Base-by-base conservation (phyloP, 257 asterid species). In the Nyctanthes arbortristis region DNA sequence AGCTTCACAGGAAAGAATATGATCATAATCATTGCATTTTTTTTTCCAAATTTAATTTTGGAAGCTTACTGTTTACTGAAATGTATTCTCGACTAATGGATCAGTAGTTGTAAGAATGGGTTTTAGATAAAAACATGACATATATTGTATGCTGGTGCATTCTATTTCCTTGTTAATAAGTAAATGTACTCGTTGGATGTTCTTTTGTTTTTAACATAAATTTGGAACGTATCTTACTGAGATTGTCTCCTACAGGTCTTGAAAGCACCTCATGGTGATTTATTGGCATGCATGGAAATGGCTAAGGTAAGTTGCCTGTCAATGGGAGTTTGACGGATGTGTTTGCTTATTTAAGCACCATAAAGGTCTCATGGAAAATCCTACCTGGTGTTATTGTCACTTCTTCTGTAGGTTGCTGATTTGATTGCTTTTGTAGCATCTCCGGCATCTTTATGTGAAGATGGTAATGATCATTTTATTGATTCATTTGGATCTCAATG, bases 381-480 rank as follows among this genome's bases (percentile, higher is more conserved):
- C 60, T 10, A 45, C 68, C 33, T 5, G 69, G 30, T 52, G 3
- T 36, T 40, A 16, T 71, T 72, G 67, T 37, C 29, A 47, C 60
- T 33, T 66, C 59, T 25, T 35, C 49, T 73, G 45, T 74, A 94
- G 99, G 90, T 89, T 76, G 97, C 99, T 79, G 99, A 94, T 88
- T 85, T 91, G 80, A 84, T 94, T 82, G 97, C 92, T 72, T 94
- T 94, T 82, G 97, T 94, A 73, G 93, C 96, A 80, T 91, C 99
- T 72, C 80, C 94, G 2, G 81, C 77, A 72, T 78, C 87, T 72
- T 35, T 75, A 14, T 57, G 24, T 75, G 95, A 82, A 76, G 84
- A 82, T 69, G 76, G 72, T 52, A 16, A 80, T 39, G 67, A 61
- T 68, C 59, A 58, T 73, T 82, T 80, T 45, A 84, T 94, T 70